These are phyloP conservation scores for Hamigera avellanea DNA, from an alignment of 495 filamentous ascomycete species.

Conservation along the genomic window DNA sequence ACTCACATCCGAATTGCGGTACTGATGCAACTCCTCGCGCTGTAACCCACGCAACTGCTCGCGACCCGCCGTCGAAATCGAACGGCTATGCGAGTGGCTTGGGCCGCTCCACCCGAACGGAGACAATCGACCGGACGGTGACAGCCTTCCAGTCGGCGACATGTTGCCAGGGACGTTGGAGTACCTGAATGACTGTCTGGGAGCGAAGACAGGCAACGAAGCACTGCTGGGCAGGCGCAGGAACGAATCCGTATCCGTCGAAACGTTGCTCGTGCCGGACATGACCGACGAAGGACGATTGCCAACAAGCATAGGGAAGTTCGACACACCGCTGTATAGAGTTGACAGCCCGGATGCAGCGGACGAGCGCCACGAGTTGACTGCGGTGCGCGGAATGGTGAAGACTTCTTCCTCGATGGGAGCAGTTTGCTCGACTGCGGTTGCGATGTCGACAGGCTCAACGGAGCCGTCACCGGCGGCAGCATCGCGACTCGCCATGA, in stretches of 20 bases:
- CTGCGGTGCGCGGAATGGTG: constrained; percentile 25
- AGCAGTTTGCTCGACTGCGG: constrained; percentile 17
- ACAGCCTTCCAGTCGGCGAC: constrained; percentile 7
- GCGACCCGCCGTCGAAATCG: constrained; percentile 21
- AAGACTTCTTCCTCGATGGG: constrained; percentile 29
- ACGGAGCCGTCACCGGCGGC: constrained; percentile 6
- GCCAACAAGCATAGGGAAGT: constrained; percentile 12
- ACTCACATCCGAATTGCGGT: constrained; percentile 32
- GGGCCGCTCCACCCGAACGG: constrained; percentile 6
- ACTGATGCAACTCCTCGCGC: constrained; percentile 26
- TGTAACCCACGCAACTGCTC: constrained; percentile 27
- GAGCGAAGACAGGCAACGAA: constrained; percentile 27
- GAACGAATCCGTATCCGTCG: constrained; percentile 23
- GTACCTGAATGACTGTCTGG: constrained; percentile 16
- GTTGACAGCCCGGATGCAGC: constrained; percentile 25
- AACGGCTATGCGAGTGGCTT: constrained; percentile 11
- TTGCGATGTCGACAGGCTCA: constrained; percentile 17
- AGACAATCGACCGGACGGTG: constrained; percentile 7
- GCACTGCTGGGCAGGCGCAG: constrained; percentile 12
- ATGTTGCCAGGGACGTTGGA: constrained; percentile 4
- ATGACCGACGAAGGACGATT: constrained; percentile 17
- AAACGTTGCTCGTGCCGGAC: constrained; percentile 21
- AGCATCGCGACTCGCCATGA: constrained; percentile 22
- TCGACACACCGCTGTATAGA: constrained; percentile 19
- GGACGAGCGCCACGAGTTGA: constrained; percentile 30